Conservation (phyloP, 768 basidiomycete species). For the Mycena leptocephala region DNA sequence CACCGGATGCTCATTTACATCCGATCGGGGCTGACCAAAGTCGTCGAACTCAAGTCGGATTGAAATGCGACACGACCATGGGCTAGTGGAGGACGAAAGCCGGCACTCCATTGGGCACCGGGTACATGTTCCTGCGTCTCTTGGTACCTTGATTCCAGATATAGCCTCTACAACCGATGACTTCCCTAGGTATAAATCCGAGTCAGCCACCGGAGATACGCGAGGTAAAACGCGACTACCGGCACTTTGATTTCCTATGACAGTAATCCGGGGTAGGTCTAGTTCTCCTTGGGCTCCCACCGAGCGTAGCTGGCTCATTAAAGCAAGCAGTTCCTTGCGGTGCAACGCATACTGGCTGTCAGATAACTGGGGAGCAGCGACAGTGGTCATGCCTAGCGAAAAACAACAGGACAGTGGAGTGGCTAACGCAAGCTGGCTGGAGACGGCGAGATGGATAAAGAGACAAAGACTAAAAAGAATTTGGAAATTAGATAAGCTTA, state of each 20-base stretch:
- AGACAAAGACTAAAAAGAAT: not conserved
- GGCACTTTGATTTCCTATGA: conserved; percentile 69
- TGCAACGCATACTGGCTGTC: conserved; percentile 50
- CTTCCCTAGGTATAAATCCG: conserved; percentile 48
- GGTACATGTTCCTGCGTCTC: conserved; percentile 54
- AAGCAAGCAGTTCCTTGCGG: conserved; percentile 48
- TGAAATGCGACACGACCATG: conserved; percentile 58
- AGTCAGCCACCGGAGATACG: not conserved
- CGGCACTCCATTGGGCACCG: conserved; percentile 58
- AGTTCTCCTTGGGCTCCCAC: conserved; percentile 61
- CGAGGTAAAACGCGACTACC: conserved; percentile 43
- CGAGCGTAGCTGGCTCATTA: conserved; percentile 51
- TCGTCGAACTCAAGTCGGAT: conserved; percentile 59
- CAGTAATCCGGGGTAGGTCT: conserved; percentile 66
- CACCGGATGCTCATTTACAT: conserved; percentile 33
- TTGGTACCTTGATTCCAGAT: conserved; percentile 65
- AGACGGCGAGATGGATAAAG: too few relatives aligned
- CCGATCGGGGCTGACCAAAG: conserved; percentile 43
- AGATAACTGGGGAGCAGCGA: conserved; percentile 34
- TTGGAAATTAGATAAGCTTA: not conserved
- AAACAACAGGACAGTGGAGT: not conserved
- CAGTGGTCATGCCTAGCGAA: not conserved
- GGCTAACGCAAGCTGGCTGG: not conserved
- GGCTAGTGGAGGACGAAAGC: conserved; percentile 39
- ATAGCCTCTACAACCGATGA: conserved; percentile 68